Conservation (phyloP, 2,329 filamentous ascomycete species). For the Graphiopsis chlorocephala region DNA sequence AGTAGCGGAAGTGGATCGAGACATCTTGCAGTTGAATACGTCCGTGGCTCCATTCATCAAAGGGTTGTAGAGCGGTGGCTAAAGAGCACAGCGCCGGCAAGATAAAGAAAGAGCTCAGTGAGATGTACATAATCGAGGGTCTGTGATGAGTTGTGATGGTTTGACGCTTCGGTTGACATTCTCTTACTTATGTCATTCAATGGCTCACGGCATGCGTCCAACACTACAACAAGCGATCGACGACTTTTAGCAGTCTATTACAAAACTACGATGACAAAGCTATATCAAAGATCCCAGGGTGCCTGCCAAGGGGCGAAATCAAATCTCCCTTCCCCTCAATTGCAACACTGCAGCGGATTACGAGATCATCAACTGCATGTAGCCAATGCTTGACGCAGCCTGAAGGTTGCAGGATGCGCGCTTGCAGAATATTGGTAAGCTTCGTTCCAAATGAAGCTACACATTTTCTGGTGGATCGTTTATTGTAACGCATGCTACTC, state of each 20-base stretch:
- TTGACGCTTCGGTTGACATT: background rate
- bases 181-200: background rate
- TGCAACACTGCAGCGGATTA: background rate
- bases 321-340: background rate
- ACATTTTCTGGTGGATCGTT: background rate
- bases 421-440: background rate
- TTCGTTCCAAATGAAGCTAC: background rate
- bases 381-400: background rate
- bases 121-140: background rate
- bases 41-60: slow-evolving; percentile 16
- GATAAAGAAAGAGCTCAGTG: background rate
- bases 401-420: background rate
- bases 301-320: background rate
- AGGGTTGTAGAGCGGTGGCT: slow-evolving; percentile 4
- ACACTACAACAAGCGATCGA: background rate
- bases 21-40: slow-evolving; percentile 17
- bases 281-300: background rate
- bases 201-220: background rate
- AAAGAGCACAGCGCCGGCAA: background rate
- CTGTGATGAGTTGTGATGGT: background rate
- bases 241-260: background rate
- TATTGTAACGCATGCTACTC: background rate
- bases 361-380: background rate
- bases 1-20: slow-evolving; percentile 20
- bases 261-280: background rate